Evolutionary conservation across 371 early-diverging fungal genomes (phyloP).

Genomic region (Mortierella sp.): DNA sequence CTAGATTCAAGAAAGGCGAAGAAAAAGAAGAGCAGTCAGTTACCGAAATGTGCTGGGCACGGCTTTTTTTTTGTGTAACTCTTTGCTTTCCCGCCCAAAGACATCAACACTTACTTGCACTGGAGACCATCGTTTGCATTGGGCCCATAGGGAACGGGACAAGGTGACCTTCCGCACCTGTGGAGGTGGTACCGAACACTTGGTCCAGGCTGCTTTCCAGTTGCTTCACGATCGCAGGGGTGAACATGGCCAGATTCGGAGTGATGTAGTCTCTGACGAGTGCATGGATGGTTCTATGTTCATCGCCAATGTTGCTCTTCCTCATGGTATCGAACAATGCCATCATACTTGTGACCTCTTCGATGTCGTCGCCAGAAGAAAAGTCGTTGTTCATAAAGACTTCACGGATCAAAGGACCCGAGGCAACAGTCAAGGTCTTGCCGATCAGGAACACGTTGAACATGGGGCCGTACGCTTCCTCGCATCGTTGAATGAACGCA

Average conservation of each 20-base stretch:
- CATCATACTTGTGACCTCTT: conserved; percentile 21
- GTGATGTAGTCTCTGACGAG: conserved; percentile 38
- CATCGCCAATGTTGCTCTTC: conserved; percentile 29
- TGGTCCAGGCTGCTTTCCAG: conserved; percentile 9
- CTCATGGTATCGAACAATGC: conserved; percentile 7
- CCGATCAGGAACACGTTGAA: conserved; percentile 15
- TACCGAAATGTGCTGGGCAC: too few species aligned
- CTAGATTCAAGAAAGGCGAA: conserved; percentile 1
- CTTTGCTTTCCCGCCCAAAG: too few species aligned
- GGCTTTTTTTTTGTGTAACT: too few species aligned
- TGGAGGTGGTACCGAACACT: conserved; percentile 5
- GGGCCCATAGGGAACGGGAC: conserved; percentile 27
- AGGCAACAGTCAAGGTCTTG: conserved; percentile 17
- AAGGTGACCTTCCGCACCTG: conserved; percentile 11
- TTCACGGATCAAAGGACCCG: conserved; percentile 27
- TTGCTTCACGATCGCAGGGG: conserved; percentile 31
- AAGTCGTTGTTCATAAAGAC: conserved; percentile 31
- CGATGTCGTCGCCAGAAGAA: conserved; percentile 19
- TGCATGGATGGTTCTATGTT: conserved; percentile 16
- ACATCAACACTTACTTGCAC: conserved; percentile 43
- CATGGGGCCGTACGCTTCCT: conserved; percentile 23
- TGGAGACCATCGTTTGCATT: conserved; percentile 43
- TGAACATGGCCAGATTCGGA: conserved; percentile 29
- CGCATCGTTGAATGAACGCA: conserved; percentile 18
- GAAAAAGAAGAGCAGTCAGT: neutral